These are phyloP conservation scores for Mycena citricolor DNA, from an alignment of 1,284 basidiomycete genomes.

Conservation along the genomic window DNA sequence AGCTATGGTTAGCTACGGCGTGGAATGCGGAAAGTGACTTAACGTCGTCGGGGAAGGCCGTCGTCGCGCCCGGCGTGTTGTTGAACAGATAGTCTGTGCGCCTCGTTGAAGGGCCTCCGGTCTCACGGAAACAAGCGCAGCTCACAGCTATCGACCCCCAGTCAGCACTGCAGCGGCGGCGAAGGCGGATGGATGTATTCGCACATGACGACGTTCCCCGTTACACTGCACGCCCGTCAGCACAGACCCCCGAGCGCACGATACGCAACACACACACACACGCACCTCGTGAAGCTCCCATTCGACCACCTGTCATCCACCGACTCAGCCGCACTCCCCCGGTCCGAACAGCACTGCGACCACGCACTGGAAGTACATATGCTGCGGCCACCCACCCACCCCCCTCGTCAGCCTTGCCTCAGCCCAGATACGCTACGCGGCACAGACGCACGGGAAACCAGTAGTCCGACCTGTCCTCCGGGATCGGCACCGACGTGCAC, in stretches of 20 bases:
- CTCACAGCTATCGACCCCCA: neutral
- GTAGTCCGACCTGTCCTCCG: conserved; percentile 45
- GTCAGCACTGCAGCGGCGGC: conserved; percentile 26
- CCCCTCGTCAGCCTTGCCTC: neutral
- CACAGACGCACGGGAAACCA: conserved; percentile 41
- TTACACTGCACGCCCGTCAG: conserved; percentile 26
- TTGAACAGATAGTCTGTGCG: conserved; percentile 29
- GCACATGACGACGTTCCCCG: conserved; percentile 40
- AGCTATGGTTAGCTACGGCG: conserved; percentile 1
- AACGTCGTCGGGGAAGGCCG: conserved; percentile 31
- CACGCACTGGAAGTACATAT: conserved; percentile 41
- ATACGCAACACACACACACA: neutral
- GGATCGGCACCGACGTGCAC: conserved; percentile 44
- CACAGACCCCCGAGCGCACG: too few relatives aligned
- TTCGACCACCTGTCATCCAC: conserved; percentile 34
- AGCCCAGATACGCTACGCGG: conserved; percentile 1
- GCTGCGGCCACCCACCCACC: conserved; percentile 24
- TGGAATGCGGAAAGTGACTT: conserved; percentile 4
- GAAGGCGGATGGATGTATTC: too few relatives aligned
- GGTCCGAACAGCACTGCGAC: neutral
- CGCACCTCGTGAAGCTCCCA: conserved; percentile 33
- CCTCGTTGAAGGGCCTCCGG: too few relatives aligned
- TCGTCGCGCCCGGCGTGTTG: conserved; percentile 26
- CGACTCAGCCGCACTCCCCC: neutral
- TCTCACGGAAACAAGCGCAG: neutral